Percentiles rank a stretch among this genome's conserved stretches.
Conservation (phyloP, 2,329 filamentous ascomycete genomes). For the Claviceps humidiphila region DNA sequence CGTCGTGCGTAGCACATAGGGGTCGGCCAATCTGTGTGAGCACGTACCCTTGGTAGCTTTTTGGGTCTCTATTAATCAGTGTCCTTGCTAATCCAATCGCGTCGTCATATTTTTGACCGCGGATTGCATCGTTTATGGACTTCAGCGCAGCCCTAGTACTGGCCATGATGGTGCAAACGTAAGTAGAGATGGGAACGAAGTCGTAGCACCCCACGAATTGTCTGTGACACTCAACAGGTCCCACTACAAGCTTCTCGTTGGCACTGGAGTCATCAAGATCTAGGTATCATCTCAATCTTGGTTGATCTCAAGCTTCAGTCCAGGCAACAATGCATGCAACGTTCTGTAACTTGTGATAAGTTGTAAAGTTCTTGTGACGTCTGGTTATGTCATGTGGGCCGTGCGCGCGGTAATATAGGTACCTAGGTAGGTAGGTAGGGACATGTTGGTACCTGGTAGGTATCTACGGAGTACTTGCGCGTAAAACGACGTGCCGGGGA, state of each 20-base stretch:
- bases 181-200: background rate
- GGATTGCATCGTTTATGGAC: conserved; percentile 64
- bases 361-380: background rate
- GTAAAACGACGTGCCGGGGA: background rate
- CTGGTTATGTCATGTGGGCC: conserved; percentile 1
- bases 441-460: background rate
- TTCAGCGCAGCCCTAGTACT: conserved; percentile 63
- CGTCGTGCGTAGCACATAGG: background rate
- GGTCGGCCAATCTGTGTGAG: too few species aligned
- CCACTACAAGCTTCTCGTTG: background rate
- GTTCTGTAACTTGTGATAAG: too few species aligned
- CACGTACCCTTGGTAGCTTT: conserved; percentile 69
- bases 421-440: background rate
- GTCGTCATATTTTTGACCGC: conserved; percentile 65
- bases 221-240: background rate
- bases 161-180: conserved; percentile 27
- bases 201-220: background rate
- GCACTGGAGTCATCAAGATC: background rate
- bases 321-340: background rate
- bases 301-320: background rate
- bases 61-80: conserved; percentile 57
- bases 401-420: background rate
- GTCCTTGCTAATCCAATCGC: conserved; percentile 56
- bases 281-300: background rate
- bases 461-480: background rate